Evolutionary conservation across 23 red algal genomes (phyloP).

Genomic region (Gracilaria gracilis): DNA sequence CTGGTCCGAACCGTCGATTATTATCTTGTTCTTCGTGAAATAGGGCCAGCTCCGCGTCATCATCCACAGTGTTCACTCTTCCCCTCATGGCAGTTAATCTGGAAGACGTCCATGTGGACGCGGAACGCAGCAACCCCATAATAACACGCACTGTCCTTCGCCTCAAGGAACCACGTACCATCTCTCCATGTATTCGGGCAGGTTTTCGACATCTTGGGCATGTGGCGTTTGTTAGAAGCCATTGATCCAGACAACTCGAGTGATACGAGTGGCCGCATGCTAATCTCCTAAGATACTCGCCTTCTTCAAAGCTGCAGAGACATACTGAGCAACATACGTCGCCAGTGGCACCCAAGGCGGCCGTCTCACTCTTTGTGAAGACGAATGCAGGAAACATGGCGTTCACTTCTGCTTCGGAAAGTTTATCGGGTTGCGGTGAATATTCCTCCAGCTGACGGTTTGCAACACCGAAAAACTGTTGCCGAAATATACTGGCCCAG

Average conservation of each 20-base stretch:
- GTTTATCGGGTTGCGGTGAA: constrained; percentile 25
- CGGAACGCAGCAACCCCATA: background rate
- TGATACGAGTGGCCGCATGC: constrained; percentile 63
- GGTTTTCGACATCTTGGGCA: constrained; percentile 67
- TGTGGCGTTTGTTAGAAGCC: constrained; percentile 53
- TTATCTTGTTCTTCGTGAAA: background rate
- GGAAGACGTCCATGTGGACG: background rate
- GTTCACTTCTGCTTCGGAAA: constrained; percentile 55
- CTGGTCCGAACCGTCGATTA: constrained; percentile 13
- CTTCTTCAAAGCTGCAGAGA: constrained; percentile 52
- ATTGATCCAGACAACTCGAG: constrained; percentile 53
- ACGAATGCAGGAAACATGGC: constrained; percentile 57
- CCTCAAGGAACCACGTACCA: constrained; percentile 19
- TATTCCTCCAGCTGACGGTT: constrained; percentile 1
- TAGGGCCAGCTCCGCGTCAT: background rate
- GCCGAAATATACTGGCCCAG: constrained; percentile 56
- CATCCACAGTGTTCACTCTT: background rate
- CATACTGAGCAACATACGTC: constrained; percentile 50
- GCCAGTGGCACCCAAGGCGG: constrained; percentile 42
- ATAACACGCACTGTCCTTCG: background rate
- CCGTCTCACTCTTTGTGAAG: constrained; percentile 51
- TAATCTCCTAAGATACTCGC: constrained; percentile 45
- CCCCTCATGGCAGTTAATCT: background rate
- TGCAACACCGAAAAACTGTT: constrained; percentile 49
- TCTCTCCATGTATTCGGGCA: constrained; percentile 40